Evolutionary conservation across 1,284 basidiomycete genomes (phyloP).

Genomic region (Pseudozyma sp.): DNA sequence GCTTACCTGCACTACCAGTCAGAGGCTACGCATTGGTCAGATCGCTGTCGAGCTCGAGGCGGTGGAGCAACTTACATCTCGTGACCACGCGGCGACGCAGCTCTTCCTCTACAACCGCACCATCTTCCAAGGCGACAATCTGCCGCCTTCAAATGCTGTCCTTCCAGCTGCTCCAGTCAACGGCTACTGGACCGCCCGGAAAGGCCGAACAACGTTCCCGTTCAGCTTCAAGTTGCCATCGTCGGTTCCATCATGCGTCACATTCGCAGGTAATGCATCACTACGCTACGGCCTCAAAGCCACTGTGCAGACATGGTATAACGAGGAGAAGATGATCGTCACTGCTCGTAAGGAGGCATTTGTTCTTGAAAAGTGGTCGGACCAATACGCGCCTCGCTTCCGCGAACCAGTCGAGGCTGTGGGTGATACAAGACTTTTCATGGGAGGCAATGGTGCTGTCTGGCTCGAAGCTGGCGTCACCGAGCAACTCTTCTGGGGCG

Average conservation of each 20-base stretch:
- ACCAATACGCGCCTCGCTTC: slow-evolving; percentile 45
- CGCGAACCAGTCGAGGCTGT: slow-evolving; percentile 56
- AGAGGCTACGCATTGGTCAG: slow-evolving; percentile 59
- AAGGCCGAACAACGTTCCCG: slow-evolving; percentile 62
- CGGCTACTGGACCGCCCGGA: slow-evolving; percentile 63
- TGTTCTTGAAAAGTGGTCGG: slow-evolving; percentile 61
- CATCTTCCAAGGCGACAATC: slow-evolving; percentile 61
- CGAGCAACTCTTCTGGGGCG: slow-evolving; percentile 57
- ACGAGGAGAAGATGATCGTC: slow-evolving; percentile 58
- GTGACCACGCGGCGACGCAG: slow-evolving; percentile 62
- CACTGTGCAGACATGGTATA: slow-evolving; percentile 60
- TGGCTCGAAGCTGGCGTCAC: slow-evolving; percentile 62
- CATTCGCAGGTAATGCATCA: slow-evolving; percentile 59
- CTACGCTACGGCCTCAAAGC: slow-evolving; percentile 62
- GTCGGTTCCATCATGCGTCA: slow-evolving; percentile 56
- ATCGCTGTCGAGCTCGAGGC: slow-evolving; percentile 63
- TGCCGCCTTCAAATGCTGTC: slow-evolving; percentile 64
- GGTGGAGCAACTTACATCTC: slow-evolving; percentile 58
- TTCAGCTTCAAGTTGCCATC: slow-evolving; percentile 60
- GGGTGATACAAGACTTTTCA: slow-evolving; percentile 62
- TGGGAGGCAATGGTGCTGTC: slow-evolving; percentile 62
- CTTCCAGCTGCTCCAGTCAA: slow-evolving; percentile 55
- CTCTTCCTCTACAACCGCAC: slow-evolving; percentile 63
- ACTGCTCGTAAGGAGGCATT: slow-evolving; percentile 55
- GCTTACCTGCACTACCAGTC: slow-evolving; percentile 59